Evolutionary conservation across 2,329 filamentous ascomycete genomes (phyloP), one percentile per base, ranked within the genome.

Genomic region (Colletotrichum paranaense): DNA sequence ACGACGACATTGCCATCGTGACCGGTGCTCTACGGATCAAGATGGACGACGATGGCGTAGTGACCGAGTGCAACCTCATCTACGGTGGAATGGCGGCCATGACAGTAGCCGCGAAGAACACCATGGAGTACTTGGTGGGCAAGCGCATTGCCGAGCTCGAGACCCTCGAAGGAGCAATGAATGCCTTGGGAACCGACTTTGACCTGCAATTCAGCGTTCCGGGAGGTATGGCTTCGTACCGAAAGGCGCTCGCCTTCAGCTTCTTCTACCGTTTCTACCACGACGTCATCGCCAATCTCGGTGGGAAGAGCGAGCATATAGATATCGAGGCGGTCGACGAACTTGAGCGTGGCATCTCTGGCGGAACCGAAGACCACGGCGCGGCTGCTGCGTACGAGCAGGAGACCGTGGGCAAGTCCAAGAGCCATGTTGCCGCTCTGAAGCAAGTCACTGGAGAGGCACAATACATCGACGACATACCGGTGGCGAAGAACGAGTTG

Each of bases 201-300:
- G 91, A 97, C 80, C 87, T 99, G 35, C 88, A 90, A 5, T 98
- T 97, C 78, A 92, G 95, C 66, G 97, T 99, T 0, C 97, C 96
- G 0, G 97, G 97, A 76, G 97, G 97, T 49, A 99, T 99, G 97
- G 96, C 97, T 0, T 97, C 95, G 1, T 99, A 98, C 80, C 89
- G 97, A 32, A 97, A 97, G 81, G 94, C 95, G 1, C 86, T 99
- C 9, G 96, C 97, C 0, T 86, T 98, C 65, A 92, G 95, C 2
- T 97, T 99, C 87, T 98, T 98, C 84, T 98, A 98, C 83, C 92
- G 95, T 52, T 99, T 98, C 83, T 98, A 98, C 80, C 94, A 98
- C 78, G 96, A 98, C 74, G 89, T 96, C 0, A 86, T 98, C 55
- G 88, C 90, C 0, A 88, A 88, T 32, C 81, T 97, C 1, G 85